Evolutionary conservation across 371 early-diverging fungal species (phyloP), one percentile per base, ranked within the genome.

Genomic region (Phascolomyces articulosus): DNA sequence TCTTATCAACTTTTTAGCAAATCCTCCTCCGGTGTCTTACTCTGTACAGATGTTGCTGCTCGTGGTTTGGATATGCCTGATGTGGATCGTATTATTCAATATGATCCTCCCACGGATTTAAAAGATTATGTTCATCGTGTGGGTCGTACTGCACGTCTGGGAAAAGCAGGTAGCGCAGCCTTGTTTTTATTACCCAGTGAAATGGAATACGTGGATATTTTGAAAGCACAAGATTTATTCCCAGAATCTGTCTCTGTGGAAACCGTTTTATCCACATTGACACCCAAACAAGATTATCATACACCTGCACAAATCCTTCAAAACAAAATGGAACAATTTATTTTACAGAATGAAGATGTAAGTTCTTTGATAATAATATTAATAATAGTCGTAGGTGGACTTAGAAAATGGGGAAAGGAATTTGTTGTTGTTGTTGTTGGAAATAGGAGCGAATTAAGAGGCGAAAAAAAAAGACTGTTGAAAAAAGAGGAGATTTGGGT

Each of bases 11-110:
- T 84, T 61, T 98, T 96, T 72, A 82, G 86, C 41, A 78, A 84
- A 58, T 67, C 83, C 0, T 72, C 85, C 11, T 67, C 83, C n/a
- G 87, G 86, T 20, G 84, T 98, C 38, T 75, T 99, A 28, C 83
- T 99, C 65, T 95, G 96, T 72, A 99, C 99, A 0, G 99, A 99
- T 79, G 96, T 99, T 10, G 98, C 97, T 11, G 97, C 99, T 9
- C 91, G 99, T 76, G 99, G 99, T 58, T 81, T 99, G 41, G 99
- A 99, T 87, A 78, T 99, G 65, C 94, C 98, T 23, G 87, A 95
- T 68, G 94, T 99, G 26, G 87, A 92, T 28, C 84, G 86, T 51
- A 95, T 99, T 66, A 83, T 99, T 41, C 99, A 99, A 76, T 98
- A 93, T 67, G 99, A 99, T 77, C 90, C 96, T n/a, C 99, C 99